Evolutionary conservation across 1,284 basidiomycete species (phyloP).

Genomic region (Leccinum fallax): DNA sequence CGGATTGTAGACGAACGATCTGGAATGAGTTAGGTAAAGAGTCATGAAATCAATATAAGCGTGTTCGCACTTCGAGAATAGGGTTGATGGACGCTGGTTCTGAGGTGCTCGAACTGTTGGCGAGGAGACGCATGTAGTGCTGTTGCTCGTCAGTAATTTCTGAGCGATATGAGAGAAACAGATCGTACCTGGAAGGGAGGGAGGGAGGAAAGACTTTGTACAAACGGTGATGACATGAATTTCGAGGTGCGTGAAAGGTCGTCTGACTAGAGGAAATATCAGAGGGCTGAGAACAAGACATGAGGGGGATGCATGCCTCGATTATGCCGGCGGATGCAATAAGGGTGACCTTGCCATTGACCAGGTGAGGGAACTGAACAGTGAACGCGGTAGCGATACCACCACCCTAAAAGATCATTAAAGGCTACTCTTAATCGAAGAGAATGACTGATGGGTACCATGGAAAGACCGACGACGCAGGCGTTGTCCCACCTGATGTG

Average conservation of each 20-base stretch:
- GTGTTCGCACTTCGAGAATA: slow-evolving; percentile 40
- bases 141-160: slow-evolving; percentile 22
- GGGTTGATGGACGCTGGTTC: slow-evolving; percentile 30
- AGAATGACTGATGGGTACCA: slow-evolving; percentile 33
- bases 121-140: slow-evolving; percentile 37
- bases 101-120: slow-evolving; percentile 21
- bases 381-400: slow-evolving; percentile 70
- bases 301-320: slow-evolving; percentile 43
- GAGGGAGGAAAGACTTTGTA: slow-evolving; percentile 64
- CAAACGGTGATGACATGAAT: slow-evolving; percentile 70
- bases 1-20: slow-evolving; percentile 73
- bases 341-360: slow-evolving; percentile 62
- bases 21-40: slow-evolving; percentile 14
- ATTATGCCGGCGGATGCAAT: slow-evolving; percentile 70
- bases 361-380: slow-evolving; percentile 68
- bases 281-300: background rate
- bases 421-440: slow-evolving; percentile 3
- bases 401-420: slow-evolving; percentile 55
- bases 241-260: slow-evolving; percentile 72
- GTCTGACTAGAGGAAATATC: slow-evolving; percentile 42
- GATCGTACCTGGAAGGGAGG: slow-evolving; percentile 57
- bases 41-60: background rate
- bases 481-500: slow-evolving; percentile 70
- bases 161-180: background rate
- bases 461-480: slow-evolving; percentile 68